Conservation (phyloP, 306 rosid genomes). For the Crataegus laevigata region DNA sequence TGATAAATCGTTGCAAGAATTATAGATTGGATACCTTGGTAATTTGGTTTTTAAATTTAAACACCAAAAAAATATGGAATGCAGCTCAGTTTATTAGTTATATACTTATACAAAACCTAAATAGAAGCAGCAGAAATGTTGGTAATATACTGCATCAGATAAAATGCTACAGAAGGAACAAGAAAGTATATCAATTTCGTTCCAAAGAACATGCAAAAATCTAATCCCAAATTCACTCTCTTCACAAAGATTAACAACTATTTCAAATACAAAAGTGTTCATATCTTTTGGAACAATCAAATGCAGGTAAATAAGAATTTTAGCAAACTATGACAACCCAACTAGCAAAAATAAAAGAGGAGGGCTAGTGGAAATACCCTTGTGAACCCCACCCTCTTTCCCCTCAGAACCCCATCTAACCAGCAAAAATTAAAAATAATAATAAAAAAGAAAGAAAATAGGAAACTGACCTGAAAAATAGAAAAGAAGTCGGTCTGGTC, state of each 20-base stretch:
- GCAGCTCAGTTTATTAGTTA: background rate
- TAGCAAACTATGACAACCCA: background rate
- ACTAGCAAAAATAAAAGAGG: background rate
- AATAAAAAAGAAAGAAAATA: background rate
- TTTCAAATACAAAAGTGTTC: background rate
- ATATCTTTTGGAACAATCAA: slow-evolving; percentile 1
- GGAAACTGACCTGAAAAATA: slow-evolving; percentile 15
- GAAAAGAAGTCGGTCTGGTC: background rate
- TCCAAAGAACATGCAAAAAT: no score
- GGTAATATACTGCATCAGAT: no score
- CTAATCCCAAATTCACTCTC: no score
- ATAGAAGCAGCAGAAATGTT: no score
- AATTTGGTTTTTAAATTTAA: background rate
- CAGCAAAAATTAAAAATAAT: background rate
- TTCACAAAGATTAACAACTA: no score
- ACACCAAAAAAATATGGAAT: background rate
- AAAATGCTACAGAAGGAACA: no score
- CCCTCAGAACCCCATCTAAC: no score
- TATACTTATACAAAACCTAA: no score
- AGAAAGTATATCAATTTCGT: no score
- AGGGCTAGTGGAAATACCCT: background rate
- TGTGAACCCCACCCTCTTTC: no score
- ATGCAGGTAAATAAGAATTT: background rate
- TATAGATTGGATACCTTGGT: background rate
- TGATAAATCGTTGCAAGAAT: background rate